Percentiles rank a stretch among this genome's conserved stretches.
Conservation (phyloP, 2,329 filamentous ascomycete species). For the Stemphylium vesicarium region DNA sequence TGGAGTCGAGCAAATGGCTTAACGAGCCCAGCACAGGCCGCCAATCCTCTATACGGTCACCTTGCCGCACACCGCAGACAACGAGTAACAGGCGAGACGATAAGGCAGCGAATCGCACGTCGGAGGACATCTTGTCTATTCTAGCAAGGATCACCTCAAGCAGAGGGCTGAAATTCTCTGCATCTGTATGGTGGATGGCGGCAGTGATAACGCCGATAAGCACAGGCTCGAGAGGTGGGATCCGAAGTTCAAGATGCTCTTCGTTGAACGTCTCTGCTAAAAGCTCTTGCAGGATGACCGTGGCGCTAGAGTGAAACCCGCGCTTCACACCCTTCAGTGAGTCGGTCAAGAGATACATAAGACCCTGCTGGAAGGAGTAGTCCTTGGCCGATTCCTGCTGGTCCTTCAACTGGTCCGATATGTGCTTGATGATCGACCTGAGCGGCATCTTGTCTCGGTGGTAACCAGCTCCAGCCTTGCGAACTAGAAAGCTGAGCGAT, state of each 20-base stretch:
- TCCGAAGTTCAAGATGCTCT: slow-evolving; percentile 50
- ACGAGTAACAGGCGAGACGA: slow-evolving; percentile 66
- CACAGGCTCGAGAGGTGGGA: slow-evolving; percentile 63
- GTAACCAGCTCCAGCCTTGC: slow-evolving; percentile 81
- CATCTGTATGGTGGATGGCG: slow-evolving; percentile 79
- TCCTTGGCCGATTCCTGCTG: slow-evolving; percentile 63
- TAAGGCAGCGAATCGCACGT: slow-evolving; percentile 37
- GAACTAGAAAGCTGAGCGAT: slow-evolving; percentile 89
- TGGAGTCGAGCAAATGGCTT: slow-evolving; percentile 36
- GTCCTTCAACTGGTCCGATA: slow-evolving; percentile 70
- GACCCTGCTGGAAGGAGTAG: slow-evolving; percentile 78
- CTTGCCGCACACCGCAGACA: slow-evolving; percentile 80
- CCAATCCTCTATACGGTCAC: slow-evolving; percentile 77
- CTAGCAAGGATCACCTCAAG: slow-evolving; percentile 62
- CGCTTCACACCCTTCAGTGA: slow-evolving; percentile 69
- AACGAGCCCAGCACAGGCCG: slow-evolving; percentile 61
- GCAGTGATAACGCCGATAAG: slow-evolving; percentile 79
- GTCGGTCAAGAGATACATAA: slow-evolving; percentile 93
- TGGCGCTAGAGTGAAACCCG: slow-evolving; percentile 64
- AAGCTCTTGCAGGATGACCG: slow-evolving; percentile 60
- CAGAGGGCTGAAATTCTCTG: slow-evolving; percentile 74
- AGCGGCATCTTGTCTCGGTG: slow-evolving; percentile 75
- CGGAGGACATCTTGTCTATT: slow-evolving; percentile 52
- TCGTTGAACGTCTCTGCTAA: slow-evolving; percentile 44
- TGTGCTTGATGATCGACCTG: slow-evolving; percentile 72